Percentiles rank a stretch among this genome's conserved stretches.
Conservation (phyloP, 2,329 filamentous ascomycete species). For the Colletotrichum higginsianum region DNA sequence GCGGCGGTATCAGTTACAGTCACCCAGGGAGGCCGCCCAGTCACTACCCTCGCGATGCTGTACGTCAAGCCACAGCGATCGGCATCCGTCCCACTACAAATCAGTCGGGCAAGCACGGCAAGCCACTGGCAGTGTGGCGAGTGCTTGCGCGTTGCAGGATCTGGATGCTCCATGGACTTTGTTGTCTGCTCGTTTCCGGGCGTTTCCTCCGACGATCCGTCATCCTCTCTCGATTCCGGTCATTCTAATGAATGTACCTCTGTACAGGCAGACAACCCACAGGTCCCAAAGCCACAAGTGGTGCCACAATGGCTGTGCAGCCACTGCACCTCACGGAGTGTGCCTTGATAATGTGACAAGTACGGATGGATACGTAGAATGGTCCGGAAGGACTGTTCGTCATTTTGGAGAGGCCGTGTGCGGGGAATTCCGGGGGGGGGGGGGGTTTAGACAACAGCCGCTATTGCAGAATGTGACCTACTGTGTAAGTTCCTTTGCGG, state of each 20-base stretch:
- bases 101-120: not conserved
- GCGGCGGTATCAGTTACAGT: slow-evolving; percentile 2
- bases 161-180: slow-evolving; percentile 22
- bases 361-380: too few species aligned
- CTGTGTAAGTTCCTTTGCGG: not conserved
- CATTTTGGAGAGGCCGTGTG: slow-evolving; percentile 13
- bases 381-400: too few species aligned
- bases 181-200: not conserved
- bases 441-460: slow-evolving; percentile 1
- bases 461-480: not conserved
- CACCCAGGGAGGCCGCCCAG: slow-evolving; percentile 32
- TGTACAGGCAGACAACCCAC: not conserved
- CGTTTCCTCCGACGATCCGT: slow-evolving; percentile 6
- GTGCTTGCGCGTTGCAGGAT: slow-evolving; percentile 38
- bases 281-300: not conserved
- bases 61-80: slow-evolving; percentile 40
- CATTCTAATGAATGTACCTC: not conserved
- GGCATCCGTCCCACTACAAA: not conserved
- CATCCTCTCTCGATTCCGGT: not conserved
- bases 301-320: not conserved
- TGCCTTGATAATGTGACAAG: not conserved
- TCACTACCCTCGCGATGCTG: not conserved
- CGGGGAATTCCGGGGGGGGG: slow-evolving; percentile 28
- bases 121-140: slow-evolving; percentile 40
- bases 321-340: not conserved